Evolutionary conservation across 176 grass and related monocot species (phyloP).

Genomic region (Lolium multiflorum): DNA sequence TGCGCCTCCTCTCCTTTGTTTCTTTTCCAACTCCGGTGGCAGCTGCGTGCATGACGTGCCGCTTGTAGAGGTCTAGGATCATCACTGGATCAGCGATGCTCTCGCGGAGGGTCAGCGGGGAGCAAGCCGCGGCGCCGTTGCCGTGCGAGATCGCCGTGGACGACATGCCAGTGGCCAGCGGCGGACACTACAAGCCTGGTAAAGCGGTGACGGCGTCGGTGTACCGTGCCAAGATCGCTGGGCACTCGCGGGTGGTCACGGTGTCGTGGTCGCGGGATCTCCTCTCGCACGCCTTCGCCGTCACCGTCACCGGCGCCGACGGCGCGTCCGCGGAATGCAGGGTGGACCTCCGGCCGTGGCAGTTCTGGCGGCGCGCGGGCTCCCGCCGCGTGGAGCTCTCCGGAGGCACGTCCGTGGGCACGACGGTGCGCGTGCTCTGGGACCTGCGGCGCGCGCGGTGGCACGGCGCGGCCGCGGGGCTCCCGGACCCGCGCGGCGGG

Average conservation of each 20-base stretch:
- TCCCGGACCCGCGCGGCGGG: conserved; percentile 59
- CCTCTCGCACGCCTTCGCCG: conserved; percentile 63
- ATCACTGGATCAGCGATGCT: conserved; percentile 24
- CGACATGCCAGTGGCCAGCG: conserved; percentile 28
- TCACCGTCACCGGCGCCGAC: conserved; percentile 44
- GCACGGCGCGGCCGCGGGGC: conserved; percentile 44
- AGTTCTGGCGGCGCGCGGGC: conserved; percentile 76
- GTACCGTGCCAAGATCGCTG: conserved; percentile 84
- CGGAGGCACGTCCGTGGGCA: conserved; percentile 10
- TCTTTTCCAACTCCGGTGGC: not conserved
- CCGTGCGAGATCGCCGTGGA: conserved; percentile 42
- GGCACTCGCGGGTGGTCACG: conserved; percentile 71
- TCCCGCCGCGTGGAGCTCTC: conserved; percentile 61
- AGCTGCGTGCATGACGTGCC: conserved; percentile 13
- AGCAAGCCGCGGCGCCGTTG: not conserved
- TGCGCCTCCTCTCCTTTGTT: conserved; percentile 25
- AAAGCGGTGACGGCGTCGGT: conserved; percentile 71
- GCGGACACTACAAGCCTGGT: conserved; percentile 30
- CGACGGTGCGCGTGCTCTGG: conserved; percentile 69
- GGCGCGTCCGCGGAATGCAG: conserved; percentile 49
- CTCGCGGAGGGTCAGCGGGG: conserved; percentile 15
- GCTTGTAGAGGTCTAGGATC: not conserved
- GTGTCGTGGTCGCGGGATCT: conserved; percentile 78
- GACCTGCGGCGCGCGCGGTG: conserved; percentile 78
- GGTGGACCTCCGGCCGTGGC: conserved; percentile 78